Percentiles rank a stretch among this genome's conserved stretches.
phyloP scores from a whole-genome alignment of 2,329 filamentous ascomycete genomes.

The Thermomyces lanuginosus region DNA sequence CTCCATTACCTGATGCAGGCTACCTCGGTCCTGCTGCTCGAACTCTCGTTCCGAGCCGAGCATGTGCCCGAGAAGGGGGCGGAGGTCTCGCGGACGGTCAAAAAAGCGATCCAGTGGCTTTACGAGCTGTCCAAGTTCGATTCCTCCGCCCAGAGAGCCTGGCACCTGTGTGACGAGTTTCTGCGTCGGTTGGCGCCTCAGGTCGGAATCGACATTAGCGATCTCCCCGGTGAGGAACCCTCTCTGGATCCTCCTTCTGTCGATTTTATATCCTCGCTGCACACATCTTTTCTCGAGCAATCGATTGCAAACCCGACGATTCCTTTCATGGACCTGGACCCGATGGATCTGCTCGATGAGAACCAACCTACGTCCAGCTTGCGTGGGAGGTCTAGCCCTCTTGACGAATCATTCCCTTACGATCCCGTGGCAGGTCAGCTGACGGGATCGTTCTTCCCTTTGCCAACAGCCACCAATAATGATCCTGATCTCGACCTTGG shows the following conservation, averaged over 20 bases:
- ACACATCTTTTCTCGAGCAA: conserved; percentile 14
- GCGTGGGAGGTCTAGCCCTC: conserved; percentile 10
- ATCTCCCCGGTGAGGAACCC: conserved; percentile 14
- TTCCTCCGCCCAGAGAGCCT: conserved; percentile 17
- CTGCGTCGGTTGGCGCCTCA: conserved; percentile 19
- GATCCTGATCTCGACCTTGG: conserved; percentile 15
- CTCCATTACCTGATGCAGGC: conserved; percentile 31
- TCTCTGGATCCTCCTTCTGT: conserved; percentile 7
- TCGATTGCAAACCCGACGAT: conserved; percentile 8
- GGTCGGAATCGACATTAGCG: conserved; percentile 15
- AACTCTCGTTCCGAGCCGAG: conserved; percentile 26
- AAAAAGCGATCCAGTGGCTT: conserved; percentile 22
- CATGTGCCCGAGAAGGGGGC: conserved; percentile 27
- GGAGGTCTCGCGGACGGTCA: conserved; percentile 20
- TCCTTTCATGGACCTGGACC: conserved; percentile 13
- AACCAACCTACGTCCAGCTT: conserved; percentile 6
- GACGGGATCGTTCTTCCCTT: conserved; percentile 24
- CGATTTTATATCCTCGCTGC: conserved; percentile 8
- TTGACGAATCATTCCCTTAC: conserved; percentile 19
- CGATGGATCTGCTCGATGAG: conserved; percentile 17
- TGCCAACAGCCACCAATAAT: conserved; percentile 10
- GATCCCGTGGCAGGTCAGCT: conserved; percentile 21
- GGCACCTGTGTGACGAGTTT: conserved; percentile 21
- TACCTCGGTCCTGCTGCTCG: conserved; percentile 27
- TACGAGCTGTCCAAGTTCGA: conserved; percentile 16